Evolutionary conservation across 1,284 basidiomycete species (phyloP).

Genomic region (Marasmius tenuissimus): DNA sequence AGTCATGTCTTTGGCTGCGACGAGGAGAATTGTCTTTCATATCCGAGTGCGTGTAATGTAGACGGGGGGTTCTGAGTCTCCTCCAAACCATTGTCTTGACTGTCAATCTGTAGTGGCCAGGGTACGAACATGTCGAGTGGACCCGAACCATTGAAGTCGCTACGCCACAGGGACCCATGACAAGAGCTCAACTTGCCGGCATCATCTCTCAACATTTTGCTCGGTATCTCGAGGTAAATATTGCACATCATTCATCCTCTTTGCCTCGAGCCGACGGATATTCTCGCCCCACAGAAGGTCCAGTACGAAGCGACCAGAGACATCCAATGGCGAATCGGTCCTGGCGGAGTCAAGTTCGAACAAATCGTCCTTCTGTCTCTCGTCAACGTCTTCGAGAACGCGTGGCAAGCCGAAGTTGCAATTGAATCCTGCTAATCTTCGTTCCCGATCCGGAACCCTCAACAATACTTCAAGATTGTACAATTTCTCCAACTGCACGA

Average conservation of each 20-base stretch:
- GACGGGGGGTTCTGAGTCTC: not conserved
- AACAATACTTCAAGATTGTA: too few relatives aligned
- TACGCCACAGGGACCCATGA: constrained; percentile 30
- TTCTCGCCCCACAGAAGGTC: constrained; percentile 20
- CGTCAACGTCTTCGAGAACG: constrained; percentile 38
- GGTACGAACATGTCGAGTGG: constrained; percentile 41
- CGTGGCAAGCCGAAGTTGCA: constrained; percentile 47
- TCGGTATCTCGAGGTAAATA: constrained; percentile 27
- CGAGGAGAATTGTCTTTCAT: constrained; percentile 32
- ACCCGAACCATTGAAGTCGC: constrained; percentile 32
- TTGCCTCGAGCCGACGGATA: not conserved
- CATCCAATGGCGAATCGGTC: constrained; percentile 29
- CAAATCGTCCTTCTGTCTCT: constrained; percentile 39
- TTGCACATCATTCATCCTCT: constrained; percentile 10
- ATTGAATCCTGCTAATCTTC: constrained; percentile 22
- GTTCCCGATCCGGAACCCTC: not conserved
- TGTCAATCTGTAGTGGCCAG: constrained; percentile 40
- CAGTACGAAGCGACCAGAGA: constrained; percentile 19
- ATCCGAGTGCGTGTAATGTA: constrained; percentile 31
- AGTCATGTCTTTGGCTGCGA: constrained; percentile 30
- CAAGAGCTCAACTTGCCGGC: constrained; percentile 32
- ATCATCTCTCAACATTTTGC: constrained; percentile 30
- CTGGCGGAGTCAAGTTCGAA: constrained; percentile 33
- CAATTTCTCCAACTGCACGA: too few relatives aligned
- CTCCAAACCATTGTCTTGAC: not conserved